Base-by-base conservation (phyloP, 306 rosid genomes). In the Cicer pinnatifidum region DNA sequence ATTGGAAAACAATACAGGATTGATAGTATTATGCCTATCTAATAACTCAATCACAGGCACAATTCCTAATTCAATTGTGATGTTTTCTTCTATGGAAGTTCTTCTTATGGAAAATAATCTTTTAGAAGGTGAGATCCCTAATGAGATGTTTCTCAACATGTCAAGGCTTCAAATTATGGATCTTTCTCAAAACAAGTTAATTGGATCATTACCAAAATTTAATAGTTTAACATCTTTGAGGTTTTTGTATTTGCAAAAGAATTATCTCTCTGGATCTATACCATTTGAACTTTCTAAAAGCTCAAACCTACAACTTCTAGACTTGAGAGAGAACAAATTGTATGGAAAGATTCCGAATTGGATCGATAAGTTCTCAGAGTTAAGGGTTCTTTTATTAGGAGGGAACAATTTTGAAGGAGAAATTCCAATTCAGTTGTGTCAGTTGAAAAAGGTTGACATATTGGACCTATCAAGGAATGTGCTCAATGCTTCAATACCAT, bases 41-140 rank as follows among this genome's bases (percentile, higher is more conserved):
- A 37, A 65, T 17, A 72, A 79, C 35, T 65, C 28, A 52, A 35
- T 78, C 46, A 20, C 77, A 4, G 72, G 82, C n/a, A 6, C 1
- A 78, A 78, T 78, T 72, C 54, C 78, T 6, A 44, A 35, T 8
- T 72, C 61, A 38, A 64, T 79, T 52, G 69, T 58, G 41, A 13
- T 41, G 15, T 11, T 16, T 13, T 12, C n/a, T 6, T 0, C 0
- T 0, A 8, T 66, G 10, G 0, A 0, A 2, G 0, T 9, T 6
- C 41, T 79, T 71, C 37, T 71, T 4, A 23, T 72, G 46, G 23
- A n/a, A 13, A 7, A 53, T 0, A 78, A 78, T 43, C 50, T 5
- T 1, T 62, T 72, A n/a, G 61, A 72, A 63, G 82, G 82, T 11
- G 20, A 64, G 48, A 72, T 79, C 9, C 82, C 82, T 17, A 0